Evolutionary conservation across 2,329 filamentous ascomycete species (phyloP).

Genomic region (Teratosphaeria pseudoeucalypti): DNA sequence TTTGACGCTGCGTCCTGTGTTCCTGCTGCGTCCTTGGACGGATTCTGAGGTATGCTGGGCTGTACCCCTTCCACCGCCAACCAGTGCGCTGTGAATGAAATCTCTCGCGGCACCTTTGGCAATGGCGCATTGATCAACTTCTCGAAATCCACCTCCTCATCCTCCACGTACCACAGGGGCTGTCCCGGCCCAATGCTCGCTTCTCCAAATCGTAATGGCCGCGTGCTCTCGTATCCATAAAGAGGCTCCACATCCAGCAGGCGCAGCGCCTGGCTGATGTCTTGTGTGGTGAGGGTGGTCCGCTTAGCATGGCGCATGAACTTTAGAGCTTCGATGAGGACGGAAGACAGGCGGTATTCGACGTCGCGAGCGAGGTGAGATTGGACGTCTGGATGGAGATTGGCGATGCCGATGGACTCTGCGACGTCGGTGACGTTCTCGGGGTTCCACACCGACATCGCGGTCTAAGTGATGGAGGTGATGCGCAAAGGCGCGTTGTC

Average conservation of each 20-base stretch:
- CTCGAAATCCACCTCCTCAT: constrained; percentile 97
- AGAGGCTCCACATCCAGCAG: constrained; percentile 88
- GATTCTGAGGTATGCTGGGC: constrained; percentile 92
- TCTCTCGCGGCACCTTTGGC: constrained; percentile 87
- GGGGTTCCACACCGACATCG: constrained; percentile 75
- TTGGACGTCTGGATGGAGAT: constrained; percentile 73
- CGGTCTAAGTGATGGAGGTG: background rate
- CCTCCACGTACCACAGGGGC: constrained; percentile 92
- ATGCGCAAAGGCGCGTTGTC: background rate
- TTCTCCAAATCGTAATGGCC: constrained; percentile 83
- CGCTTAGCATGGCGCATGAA: constrained; percentile 89
- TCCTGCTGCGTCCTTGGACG: constrained; percentile 62
- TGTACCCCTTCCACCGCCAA: constrained; percentile 95
- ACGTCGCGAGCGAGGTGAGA: constrained; percentile 86
- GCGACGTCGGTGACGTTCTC: constrained; percentile 94
- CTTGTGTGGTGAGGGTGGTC: constrained; percentile 78
- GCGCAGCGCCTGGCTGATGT: constrained; percentile 75
- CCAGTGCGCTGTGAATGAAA: constrained; percentile 93
- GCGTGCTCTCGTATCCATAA: constrained; percentile 89
- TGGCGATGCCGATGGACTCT: constrained; percentile 81
- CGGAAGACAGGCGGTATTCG: constrained; percentile 87
- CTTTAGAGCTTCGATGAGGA: constrained; percentile 86
- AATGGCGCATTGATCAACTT: constrained; percentile 95
- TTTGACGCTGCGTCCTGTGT: constrained; percentile 82
- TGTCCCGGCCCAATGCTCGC: constrained; percentile 88